phyloP scores from a whole-genome alignment of 805 yeast species.

The Saccharomycopsis schoenii region DNA sequence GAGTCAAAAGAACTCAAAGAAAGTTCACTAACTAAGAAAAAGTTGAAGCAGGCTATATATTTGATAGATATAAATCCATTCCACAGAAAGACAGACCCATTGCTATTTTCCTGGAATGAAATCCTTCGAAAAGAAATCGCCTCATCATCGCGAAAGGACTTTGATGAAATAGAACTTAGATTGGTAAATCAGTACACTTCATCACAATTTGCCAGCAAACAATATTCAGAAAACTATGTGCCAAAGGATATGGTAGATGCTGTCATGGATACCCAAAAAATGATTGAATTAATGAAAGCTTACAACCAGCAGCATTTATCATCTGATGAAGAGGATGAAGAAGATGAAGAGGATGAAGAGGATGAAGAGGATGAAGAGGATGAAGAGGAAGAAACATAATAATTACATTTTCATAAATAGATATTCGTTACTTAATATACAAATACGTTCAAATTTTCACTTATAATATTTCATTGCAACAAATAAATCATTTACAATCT shows the following conservation, averaged over 20 bases:
- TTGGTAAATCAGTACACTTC: conserved; percentile 59
- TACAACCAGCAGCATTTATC: conserved; percentile 37
- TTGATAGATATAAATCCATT: conserved; percentile 85
- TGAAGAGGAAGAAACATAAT: background rate
- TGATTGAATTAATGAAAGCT: conserved; percentile 56
- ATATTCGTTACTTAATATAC: background rate
- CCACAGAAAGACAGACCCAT: conserved; percentile 64
- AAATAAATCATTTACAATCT: conserved; percentile 44
- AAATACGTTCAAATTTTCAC: background rate
- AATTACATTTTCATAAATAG: background rate
- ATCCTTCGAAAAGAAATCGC: conserved; percentile 27
- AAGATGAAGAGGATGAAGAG: background rate
- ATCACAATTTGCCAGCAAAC: conserved; percentile 69
- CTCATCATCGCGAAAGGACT: conserved; percentile 18
- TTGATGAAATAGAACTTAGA: conserved; percentile 42
- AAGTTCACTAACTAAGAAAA: conserved; percentile 53
- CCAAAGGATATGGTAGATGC: conserved; percentile 91
- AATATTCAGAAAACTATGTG: conserved; percentile 83
- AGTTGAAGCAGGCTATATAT: conserved; percentile 39
- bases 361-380: conserved; percentile 10
- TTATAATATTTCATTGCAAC: conserved; percentile 11
- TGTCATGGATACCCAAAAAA: conserved; percentile 51
- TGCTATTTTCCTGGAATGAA: conserved; percentile 81
- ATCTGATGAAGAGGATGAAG: conserved; percentile 11
- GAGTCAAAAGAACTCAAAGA: background rate